Conservation (phyloP, 345 rosid species). For the Lepidium sativum region DNA sequence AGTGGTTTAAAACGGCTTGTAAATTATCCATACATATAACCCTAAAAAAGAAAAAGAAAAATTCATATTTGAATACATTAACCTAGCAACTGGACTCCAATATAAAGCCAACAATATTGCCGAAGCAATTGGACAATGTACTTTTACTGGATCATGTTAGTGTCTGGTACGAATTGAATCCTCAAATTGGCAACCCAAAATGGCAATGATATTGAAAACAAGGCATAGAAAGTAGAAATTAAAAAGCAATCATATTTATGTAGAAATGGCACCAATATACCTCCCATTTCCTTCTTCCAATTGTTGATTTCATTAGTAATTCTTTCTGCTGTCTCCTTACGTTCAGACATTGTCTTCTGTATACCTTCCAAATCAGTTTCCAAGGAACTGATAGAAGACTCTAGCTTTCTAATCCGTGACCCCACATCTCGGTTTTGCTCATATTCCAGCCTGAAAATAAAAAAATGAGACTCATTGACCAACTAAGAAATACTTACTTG, state of each 20-base stretch:
- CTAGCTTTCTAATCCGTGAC: conserved; percentile 70
- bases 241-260: conserved; percentile 1
- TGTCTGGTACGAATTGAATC: conserved; percentile 1
- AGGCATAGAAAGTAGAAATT: neutral
- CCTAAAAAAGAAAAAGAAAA: neutral
- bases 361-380: conserved; percentile 56
- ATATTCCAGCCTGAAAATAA: conserved; percentile 70
- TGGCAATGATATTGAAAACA: neutral
- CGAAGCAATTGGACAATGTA: conserved; percentile 5
- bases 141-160: neutral
- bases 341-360: conserved; percentile 53
- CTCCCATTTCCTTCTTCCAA: conserved; percentile 74
- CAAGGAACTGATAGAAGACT: conserved; percentile 54
- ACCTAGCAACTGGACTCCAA: neutral
- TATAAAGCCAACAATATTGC: neutral
- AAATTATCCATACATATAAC: neutral
- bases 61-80: neutral
- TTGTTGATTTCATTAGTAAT: conserved; percentile 49
- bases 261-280: conserved; percentile 33
- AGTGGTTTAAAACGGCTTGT: neutral
- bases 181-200: conserved; percentile 7
- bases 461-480: neutral
- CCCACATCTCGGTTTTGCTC: conserved; percentile 90
- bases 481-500: neutral
- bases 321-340: conserved; percentile 51